These are phyloP conservation scores for Phellopilus nigrolimitatus DNA, from an alignment of 1,284 basidiomycete species.

Conservation along the genomic window DNA sequence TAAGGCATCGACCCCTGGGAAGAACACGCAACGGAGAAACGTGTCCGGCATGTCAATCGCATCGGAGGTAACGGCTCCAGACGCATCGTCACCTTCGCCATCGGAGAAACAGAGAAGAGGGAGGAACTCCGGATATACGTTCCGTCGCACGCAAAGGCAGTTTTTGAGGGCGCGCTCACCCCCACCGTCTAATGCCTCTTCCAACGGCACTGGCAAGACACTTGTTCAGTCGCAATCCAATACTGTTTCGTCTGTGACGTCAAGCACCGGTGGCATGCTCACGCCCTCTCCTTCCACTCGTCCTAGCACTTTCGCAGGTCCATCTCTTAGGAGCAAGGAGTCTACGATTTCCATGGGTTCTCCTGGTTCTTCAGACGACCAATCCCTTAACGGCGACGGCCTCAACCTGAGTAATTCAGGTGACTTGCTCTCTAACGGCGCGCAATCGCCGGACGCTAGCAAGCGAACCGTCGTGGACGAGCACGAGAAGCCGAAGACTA, in stretches of 20 bases:
- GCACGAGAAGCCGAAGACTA: slow-evolving; percentile 22
- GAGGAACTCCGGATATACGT: slow-evolving; percentile 58
- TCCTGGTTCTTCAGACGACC: slow-evolving; percentile 65
- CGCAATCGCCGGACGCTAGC: slow-evolving; percentile 9
- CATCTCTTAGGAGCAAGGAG: slow-evolving; percentile 74
- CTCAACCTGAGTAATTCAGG: slow-evolving; percentile 13
- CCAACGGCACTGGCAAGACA: slow-evolving; percentile 40
- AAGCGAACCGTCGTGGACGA: slow-evolving; percentile 17
- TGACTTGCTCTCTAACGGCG: slow-evolving; percentile 17
- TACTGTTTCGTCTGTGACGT: slow-evolving; percentile 42
- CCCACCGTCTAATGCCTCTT: slow-evolving; percentile 51
- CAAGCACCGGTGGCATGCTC: slow-evolving; percentile 42
- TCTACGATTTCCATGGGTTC: slow-evolving; percentile 66
- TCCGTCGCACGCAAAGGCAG: slow-evolving; percentile 63
- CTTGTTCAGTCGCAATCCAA: slow-evolving; percentile 42
- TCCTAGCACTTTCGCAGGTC: slow-evolving; percentile 42
- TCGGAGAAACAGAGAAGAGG: slow-evolving; percentile 61
- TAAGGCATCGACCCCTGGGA: slow-evolving; percentile 59
- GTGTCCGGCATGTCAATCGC: slow-evolving; percentile 55
- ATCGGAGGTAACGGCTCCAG: slow-evolving; percentile 36
- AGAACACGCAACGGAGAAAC: slow-evolving; percentile 32
- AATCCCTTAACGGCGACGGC: slow-evolving; percentile 51
- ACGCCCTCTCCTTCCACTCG: slow-evolving; percentile 54
- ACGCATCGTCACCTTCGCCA: slow-evolving; percentile 35
- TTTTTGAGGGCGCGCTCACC: slow-evolving; percentile 66